Conservation (phyloP, 2,329 filamentous ascomycete genomes). For the Podosphaera fusca region DNA sequence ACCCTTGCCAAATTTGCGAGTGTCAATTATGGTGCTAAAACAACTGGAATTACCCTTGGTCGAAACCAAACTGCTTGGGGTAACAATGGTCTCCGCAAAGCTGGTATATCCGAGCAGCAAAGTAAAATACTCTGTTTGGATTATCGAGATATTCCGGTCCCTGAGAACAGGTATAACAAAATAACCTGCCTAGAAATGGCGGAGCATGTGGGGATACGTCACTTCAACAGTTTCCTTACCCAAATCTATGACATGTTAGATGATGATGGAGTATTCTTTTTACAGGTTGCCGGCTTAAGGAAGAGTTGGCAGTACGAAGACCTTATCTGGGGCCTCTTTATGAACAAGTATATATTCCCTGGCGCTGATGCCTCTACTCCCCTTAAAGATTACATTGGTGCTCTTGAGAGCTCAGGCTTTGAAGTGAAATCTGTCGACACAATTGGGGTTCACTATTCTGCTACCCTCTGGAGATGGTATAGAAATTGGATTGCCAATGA, state of each 20-base stretch:
- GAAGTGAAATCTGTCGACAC: conserved; percentile 87
- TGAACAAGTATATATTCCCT: conserved; percentile 99
- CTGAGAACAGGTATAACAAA: conserved; percentile 64
- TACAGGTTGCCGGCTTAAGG: conserved; percentile 84
- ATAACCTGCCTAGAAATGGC: conserved; percentile 98
- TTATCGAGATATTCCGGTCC: conserved; percentile 79
- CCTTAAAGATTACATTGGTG: conserved; percentile 65
- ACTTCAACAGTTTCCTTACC: conserved; percentile 57
- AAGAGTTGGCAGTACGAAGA: conserved; percentile 97
- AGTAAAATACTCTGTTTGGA: conserved; percentile 88
- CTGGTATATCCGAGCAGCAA: conserved; percentile 65
- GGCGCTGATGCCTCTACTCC: conserved; percentile 90
- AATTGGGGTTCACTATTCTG: conserved; percentile 88
- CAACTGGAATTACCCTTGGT: conserved; percentile 77
- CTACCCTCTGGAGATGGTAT: conserved; percentile 95
- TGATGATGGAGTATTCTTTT: conserved; percentile 86
- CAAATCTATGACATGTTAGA: conserved; percentile 92
- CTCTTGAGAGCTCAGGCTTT: conserved; percentile 66
- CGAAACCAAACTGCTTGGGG: conserved; percentile 95
- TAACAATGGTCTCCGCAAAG: conserved; percentile 66
- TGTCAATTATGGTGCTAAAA: conserved; percentile 66
- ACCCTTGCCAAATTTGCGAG: conserved; percentile 85
- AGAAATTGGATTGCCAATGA: conserved; percentile 91
- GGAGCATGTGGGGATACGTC: conserved; percentile 88
- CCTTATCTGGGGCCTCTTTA: conserved; percentile 92